These are phyloP conservation scores for Alternaria viburni DNA, from an alignment of 2,329 filamentous ascomycete species.

Conservation along the genomic window DNA sequence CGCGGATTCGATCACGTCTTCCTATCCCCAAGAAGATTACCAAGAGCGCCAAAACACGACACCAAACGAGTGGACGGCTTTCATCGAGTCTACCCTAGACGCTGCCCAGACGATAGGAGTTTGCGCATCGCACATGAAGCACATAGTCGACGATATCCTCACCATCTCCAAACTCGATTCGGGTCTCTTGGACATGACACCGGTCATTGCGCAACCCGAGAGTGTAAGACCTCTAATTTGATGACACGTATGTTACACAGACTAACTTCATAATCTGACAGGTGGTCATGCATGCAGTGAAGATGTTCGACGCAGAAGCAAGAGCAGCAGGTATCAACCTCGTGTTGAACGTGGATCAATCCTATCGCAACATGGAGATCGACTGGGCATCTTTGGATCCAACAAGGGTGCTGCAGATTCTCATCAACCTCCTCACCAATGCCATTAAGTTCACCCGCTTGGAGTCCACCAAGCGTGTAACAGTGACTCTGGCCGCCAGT, in stretches of 20 bases:
- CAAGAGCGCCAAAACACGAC: conserved; percentile 1
- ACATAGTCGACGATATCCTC: conserved; percentile 56
- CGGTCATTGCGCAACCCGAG: conserved; percentile 47
- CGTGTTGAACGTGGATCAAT: conserved; percentile 41
- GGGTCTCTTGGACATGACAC: conserved; percentile 50
- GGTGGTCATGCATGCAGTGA: conserved; percentile 37
- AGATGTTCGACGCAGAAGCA: conserved; percentile 49
- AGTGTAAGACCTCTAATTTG: conserved; percentile 4
- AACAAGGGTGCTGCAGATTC: conserved; percentile 47
- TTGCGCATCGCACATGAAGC: conserved; percentile 54
- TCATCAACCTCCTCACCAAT: conserved; percentile 52
- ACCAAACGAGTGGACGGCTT: conserved; percentile 16
- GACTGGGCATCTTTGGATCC: conserved; percentile 52
- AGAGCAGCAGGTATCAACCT: conserved; percentile 38
- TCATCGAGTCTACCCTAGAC: conserved; percentile 37
- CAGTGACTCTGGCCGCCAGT: conserved; percentile 46
- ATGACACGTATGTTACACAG: not conserved
- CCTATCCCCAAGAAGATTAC: conserved; percentile 23
- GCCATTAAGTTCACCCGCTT: conserved; percentile 54
- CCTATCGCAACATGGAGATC: conserved; percentile 45
- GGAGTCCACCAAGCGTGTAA: conserved; percentile 36
- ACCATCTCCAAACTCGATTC: conserved; percentile 56
- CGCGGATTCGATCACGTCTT: conserved; percentile 48
- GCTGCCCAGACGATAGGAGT: conserved; percentile 52
- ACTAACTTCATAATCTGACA: not conserved